phyloP scores from a whole-genome alignment of 345 rosid species.

The Orychophragmus violaceus region DNA sequence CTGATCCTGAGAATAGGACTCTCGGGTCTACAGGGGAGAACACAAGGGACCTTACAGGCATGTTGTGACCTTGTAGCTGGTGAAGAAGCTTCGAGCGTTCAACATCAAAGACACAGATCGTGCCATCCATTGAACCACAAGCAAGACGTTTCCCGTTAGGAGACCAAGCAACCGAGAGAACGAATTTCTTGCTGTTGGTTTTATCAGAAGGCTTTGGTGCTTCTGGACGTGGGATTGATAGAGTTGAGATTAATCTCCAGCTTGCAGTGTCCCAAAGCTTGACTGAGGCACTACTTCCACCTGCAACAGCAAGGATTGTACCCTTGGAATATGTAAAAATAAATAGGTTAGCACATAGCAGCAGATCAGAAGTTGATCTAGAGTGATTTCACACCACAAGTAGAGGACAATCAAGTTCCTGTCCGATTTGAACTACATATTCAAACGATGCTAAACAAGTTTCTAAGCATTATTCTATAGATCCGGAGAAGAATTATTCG shows the following conservation, averaged over 20 bases:
- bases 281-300: conserved; percentile 93
- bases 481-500: background rate
- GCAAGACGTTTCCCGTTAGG: conserved; percentile 79
- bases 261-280: conserved; percentile 96
- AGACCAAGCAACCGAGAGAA: conserved; percentile 86
- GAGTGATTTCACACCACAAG: background rate
- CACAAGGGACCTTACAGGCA: conserved; percentile 89
- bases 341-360: conserved; percentile 3
- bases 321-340: conserved; percentile 43
- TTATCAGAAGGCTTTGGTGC: conserved; percentile 75
- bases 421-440: background rate
- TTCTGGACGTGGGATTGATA: conserved; percentile 80
- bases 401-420: background rate
- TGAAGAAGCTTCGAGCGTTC: conserved; percentile 75
- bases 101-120: conserved; percentile 74
- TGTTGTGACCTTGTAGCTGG: conserved; percentile 85
- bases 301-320: conserved; percentile 90
- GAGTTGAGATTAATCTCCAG: conserved; percentile 67
- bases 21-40: conserved; percentile 73
- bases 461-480: background rate
- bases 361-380: background rate
- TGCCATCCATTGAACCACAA: conserved; percentile 96
- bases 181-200: conserved; percentile 83
- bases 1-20: conserved; percentile 77
- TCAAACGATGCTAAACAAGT: background rate